Base-by-base conservation (phyloP, 139 green algal species). In the Chloropicon primus region DNA sequence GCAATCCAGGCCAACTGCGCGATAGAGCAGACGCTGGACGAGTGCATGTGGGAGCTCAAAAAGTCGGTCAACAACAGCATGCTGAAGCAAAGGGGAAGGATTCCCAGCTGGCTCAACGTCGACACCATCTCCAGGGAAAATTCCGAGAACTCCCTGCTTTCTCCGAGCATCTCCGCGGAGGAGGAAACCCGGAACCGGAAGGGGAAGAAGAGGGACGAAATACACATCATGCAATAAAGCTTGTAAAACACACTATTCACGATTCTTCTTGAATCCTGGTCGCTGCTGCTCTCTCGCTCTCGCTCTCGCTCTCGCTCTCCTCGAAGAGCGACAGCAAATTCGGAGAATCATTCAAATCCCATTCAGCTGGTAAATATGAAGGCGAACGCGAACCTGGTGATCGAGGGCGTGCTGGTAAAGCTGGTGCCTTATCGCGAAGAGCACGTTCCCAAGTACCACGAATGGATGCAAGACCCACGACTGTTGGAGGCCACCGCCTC, bases 1-100 rank as follows among this genome's bases (percentile, higher is more conserved):
- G 92, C 91, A 28, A 96, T 97, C 77, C 87, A 96, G 86, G 88
- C 84, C 82, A 96, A 96, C 83, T 96, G 92, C 82, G 89, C 85
- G 28, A 93, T 97, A 24, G 93, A 97, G 88, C 84, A 87, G 22
- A 92, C 87, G 17, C 83, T 97, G 74, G 93, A 97, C 84, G 85
- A 83, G 26, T 96, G 90, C 84, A 80, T 97, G 77, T 72, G 72
- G 26, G 76, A 79, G 41, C 76, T 89, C 24, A 84, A 85, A 17
- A n/a, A 5, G 10, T 62, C 41, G 41, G 41, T 62, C 10, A 62
- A 62, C 41, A 62, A 17, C 41, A n/a, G 10, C 10, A 5, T 62
- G 41, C 41, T 62, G 41, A 62, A 62, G 41, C 41, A 62, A 17
- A 62, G 41, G 41, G 41, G 41, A 5, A 62, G 41, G 41, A 62